A percentile compares a stretch with the other conserved stretches of the same genome.
These are phyloP conservation scores for Chenopodium quinoa DNA, from an alignment of 148 eudicot genomes.

Conservation along the genomic window DNA sequence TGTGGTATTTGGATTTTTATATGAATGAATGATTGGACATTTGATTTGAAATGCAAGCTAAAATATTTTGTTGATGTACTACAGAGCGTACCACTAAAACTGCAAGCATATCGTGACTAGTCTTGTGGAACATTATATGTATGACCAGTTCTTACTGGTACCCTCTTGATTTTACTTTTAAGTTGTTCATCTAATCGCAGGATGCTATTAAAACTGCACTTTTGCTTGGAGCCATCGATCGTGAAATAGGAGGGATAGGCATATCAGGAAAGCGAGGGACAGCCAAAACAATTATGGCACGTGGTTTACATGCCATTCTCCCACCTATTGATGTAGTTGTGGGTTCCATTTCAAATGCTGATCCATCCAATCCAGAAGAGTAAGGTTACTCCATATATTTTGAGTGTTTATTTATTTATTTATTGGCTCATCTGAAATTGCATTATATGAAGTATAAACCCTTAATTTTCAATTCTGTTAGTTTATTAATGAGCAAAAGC, in stretches of 20 bases:
- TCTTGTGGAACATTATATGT: conserved; percentile 3
- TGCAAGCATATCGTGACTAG: not conserved
- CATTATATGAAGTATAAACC: not conserved
- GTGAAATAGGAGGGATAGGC: conserved; percentile 95
- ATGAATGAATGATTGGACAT: not conserved
- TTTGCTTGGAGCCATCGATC: conserved; percentile 92
- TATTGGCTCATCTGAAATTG: not conserved
- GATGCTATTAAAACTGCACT: conserved; percentile 97
- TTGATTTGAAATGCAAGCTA: not conserved
- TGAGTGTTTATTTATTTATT: not conserved
- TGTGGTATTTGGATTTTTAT: not conserved
- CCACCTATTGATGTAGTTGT: conserved; percentile 95
- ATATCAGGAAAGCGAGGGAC: conserved; percentile 97
- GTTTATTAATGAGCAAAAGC: not conserved
- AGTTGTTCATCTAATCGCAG: conserved; percentile 34
- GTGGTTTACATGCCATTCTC: conserved; percentile 94
- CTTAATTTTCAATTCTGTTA: not conserved
- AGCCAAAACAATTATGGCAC: conserved; percentile 98
- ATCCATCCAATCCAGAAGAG: conserved; percentile 91
- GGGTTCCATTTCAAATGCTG: conserved; percentile 89
- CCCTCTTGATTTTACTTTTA: not conserved
- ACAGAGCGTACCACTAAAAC: not conserved
- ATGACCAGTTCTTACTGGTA: not conserved
- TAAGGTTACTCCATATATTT: conserved; percentile 44
- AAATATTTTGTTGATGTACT: not conserved